These are phyloP conservation scores for Thinopyrum elongatum DNA, from an alignment of 176 grass and related monocot genomes.

Conservation along the genomic window DNA sequence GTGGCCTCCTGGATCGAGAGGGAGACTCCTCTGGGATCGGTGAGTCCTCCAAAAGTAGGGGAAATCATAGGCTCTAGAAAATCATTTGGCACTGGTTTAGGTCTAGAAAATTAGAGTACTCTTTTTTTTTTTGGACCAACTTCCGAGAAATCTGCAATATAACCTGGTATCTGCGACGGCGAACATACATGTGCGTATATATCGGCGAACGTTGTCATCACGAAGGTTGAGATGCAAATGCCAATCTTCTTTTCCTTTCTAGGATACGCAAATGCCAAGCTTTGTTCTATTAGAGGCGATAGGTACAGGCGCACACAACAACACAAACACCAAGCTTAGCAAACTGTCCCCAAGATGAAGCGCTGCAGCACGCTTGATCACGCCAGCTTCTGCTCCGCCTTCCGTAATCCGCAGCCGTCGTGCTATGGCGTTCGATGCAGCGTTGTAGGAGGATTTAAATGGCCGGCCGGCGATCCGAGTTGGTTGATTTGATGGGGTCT, in stretches of 20 bases:
- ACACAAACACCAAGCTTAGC: not conserved
- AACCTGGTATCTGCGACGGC: too few species aligned
- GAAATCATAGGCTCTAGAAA: too few species aligned
- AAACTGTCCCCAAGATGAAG: not conserved
- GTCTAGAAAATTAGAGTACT: too few species aligned
- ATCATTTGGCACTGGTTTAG: too few species aligned
- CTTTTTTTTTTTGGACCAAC: too few species aligned
- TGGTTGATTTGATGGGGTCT: not conserved
- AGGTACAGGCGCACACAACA: not conserved
- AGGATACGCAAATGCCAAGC: not conserved
- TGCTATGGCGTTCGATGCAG: not conserved
- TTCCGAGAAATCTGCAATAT: too few species aligned
- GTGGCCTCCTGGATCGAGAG: too few species aligned
- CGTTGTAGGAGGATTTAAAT: not conserved
- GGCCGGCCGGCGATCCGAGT: not conserved
- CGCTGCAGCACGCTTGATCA: slow-evolving; percentile 15
- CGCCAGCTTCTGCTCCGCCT: not conserved
- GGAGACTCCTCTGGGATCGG: too few species aligned
- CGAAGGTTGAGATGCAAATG: not conserved
- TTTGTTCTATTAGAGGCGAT: slow-evolving; percentile 8
- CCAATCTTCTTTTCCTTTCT: too few species aligned
- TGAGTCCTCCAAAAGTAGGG: too few species aligned
- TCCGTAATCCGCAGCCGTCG: not conserved
- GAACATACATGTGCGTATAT: too few species aligned
- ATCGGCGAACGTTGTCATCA: not conserved